phyloP scores from a whole-genome alignment of 345 rosid species.

The Sapria himalayana region DNA sequence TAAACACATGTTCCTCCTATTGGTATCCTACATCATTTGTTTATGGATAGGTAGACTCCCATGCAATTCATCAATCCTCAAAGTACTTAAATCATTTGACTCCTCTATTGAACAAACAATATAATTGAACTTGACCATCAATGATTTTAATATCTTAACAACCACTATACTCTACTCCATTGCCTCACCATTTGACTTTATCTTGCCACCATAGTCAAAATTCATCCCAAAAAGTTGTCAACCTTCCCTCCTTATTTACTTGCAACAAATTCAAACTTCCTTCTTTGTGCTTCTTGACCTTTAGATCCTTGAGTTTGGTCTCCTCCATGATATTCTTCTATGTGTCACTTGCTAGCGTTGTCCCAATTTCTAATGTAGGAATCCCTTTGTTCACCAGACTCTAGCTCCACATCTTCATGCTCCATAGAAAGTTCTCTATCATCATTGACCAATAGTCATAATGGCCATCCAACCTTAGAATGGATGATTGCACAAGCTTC shows the following conservation, averaged over 20 bases:
- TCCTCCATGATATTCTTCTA: conserved; percentile 1
- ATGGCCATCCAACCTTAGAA: too few species aligned
- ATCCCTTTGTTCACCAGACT: conserved; percentile 5
- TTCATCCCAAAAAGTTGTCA: background rate
- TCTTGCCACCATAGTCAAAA: conserved; percentile 1
- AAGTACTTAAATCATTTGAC: too few species aligned
- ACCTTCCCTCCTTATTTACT: conserved; percentile 1
- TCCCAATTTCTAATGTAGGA: background rate
- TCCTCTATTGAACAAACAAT: too few species aligned
- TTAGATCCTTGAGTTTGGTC: conserved; percentile 4
- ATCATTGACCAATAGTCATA: too few species aligned
- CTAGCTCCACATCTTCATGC: conserved; percentile 3
- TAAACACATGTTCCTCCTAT: too few species aligned
- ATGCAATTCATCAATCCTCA: background rate
- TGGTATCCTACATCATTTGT: too few species aligned
- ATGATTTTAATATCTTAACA: background rate
- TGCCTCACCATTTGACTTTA: conserved; percentile 1
- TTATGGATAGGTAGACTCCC: too few species aligned
- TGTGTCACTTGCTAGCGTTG: background rate
- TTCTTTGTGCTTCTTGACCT: conserved; percentile 1
- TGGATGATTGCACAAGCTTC: too few species aligned
- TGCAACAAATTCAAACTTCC: background rate
- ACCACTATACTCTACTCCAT: background rate
- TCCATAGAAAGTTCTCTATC: too few species aligned
- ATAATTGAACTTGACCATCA: background rate